These are phyloP conservation scores for Cordyceps javanica DNA, from an alignment of 2,329 filamentous ascomycete species.

Conservation along the genomic window DNA sequence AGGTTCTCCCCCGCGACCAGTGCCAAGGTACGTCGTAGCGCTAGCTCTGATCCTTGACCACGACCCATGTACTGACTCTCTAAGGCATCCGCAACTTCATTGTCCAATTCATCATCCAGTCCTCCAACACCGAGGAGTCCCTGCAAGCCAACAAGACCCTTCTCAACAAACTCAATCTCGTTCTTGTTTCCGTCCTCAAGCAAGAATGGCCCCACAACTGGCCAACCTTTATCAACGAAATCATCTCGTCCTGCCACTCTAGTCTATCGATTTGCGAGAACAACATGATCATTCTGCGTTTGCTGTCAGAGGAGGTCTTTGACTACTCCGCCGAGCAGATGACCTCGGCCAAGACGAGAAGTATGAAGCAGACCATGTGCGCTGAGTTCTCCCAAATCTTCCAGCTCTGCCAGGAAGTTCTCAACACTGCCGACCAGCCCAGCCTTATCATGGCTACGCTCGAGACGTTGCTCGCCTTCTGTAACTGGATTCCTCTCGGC, in stretches of 20 bases:
- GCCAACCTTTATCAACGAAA: slow-evolving; percentile 99
- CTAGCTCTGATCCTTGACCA: background rate
- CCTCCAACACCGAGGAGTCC: slow-evolving; percentile 82
- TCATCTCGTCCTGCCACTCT: slow-evolving; percentile 91
- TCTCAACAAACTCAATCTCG: slow-evolving; percentile 96
- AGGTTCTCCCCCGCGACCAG: slow-evolving; percentile 91
- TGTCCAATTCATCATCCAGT: slow-evolving; percentile 95
- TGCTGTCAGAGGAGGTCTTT: slow-evolving; percentile 97
- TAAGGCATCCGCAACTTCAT: slow-evolving; percentile 97
- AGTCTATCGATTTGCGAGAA: slow-evolving; percentile 98
- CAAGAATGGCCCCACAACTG: slow-evolving; percentile 99
- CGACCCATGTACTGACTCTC: slow-evolving; percentile 15
- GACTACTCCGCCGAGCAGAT: slow-evolving; percentile 98
- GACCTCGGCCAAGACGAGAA: slow-evolving; percentile 96
- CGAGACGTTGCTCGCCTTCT: slow-evolving; percentile 89
- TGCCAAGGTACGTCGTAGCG: slow-evolving; percentile 62
- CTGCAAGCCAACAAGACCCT: slow-evolving; percentile 80
- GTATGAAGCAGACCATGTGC: slow-evolving; percentile 97
- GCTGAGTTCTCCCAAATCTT: slow-evolving; percentile 98
- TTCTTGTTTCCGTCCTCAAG: slow-evolving; percentile 95
- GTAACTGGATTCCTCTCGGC: slow-evolving; percentile 97
- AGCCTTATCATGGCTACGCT: slow-evolving; percentile 94
- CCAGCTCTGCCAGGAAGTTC: slow-evolving; percentile 91
- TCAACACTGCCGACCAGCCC: slow-evolving; percentile 81
- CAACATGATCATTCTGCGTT: slow-evolving; percentile 96